phyloP scores from a whole-genome alignment of 1,139 yeast genomes.

The Protomyces arabidopsidicola region DNA sequence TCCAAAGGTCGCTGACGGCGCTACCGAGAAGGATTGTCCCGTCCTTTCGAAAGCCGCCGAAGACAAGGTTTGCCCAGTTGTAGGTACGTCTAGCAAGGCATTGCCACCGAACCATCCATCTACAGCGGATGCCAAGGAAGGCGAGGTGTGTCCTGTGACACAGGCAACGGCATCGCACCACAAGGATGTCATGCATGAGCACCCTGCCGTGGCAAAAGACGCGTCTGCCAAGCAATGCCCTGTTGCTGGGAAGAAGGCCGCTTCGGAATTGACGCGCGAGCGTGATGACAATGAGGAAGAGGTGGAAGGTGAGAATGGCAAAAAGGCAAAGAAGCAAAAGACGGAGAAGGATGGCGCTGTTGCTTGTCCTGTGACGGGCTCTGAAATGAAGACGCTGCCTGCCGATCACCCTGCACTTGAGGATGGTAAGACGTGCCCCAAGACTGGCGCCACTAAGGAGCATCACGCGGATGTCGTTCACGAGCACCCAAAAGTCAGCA shows the following conservation, averaged over 20 bases:
- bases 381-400: not conserved
- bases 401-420: not conserved
- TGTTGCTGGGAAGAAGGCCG: not conserved
- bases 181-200: constrained; percentile 8
- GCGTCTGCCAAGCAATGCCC: constrained; percentile 17
- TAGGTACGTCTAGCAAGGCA: constrained; percentile 10
- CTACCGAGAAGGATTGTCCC: constrained; percentile 24
- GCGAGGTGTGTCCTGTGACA: constrained; percentile 20
- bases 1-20: constrained; percentile 3
- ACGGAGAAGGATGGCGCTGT: not conserved
- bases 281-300: not conserved
- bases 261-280: not conserved
- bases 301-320: not conserved
- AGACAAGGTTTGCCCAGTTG: constrained; percentile 22
- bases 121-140: not conserved
- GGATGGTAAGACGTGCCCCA: constrained; percentile 16
- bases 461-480: constrained; percentile 23
- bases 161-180: constrained; percentile 19
- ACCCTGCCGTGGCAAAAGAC: not conserved
- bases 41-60: constrained; percentile 10
- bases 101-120: constrained; percentile 21
- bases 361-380: not conserved
- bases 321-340: not conserved
- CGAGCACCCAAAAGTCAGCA: constrained; percentile 11
- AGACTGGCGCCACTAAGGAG: constrained; percentile 8